phyloP scores from a whole-genome alignment of 2,329 filamentous ascomycete genomes.

The Exophiala aquamarina region DNA sequence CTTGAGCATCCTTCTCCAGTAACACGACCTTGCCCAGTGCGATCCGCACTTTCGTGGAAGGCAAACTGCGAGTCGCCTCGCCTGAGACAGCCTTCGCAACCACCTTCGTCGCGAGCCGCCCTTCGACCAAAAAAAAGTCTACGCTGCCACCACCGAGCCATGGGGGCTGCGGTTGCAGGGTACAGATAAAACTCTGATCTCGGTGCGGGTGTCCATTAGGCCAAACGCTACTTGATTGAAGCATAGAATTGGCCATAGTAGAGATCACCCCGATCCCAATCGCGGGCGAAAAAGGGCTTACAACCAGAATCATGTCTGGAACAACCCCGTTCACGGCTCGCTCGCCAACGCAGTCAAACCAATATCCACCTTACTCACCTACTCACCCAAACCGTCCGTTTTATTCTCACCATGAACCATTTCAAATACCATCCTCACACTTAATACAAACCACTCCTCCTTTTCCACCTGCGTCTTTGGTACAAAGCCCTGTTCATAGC shows the following conservation, averaged over 20 bases:
- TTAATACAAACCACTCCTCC: constrained; percentile 45
- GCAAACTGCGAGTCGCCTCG: constrained; percentile 3
- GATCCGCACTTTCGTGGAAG: constrained; percentile 6
- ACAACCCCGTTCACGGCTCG: constrained; percentile 43
- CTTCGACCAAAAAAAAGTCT: background rate
- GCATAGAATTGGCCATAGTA: too few species aligned
- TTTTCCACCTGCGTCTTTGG: constrained; percentile 36
- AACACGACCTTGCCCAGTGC: constrained; percentile 19
- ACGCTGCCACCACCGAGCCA: constrained; percentile 4
- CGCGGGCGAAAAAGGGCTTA: constrained; percentile 3
- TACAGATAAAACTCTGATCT: constrained; percentile 17
- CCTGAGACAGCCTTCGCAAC: background rate
- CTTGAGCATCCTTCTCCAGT: constrained; percentile 19
- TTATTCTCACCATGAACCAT: constrained; percentile 42
- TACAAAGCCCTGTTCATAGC: constrained; percentile 42
- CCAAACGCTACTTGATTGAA: background rate
- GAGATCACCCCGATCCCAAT: background rate
- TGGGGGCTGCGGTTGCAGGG: constrained; percentile 17
- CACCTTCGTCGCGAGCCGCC: constrained; percentile 1
- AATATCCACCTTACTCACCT: constrained; percentile 43
- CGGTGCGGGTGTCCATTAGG: background rate
- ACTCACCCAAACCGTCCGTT: constrained; percentile 43
- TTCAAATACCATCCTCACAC: constrained; percentile 26
- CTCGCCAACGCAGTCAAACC: constrained; percentile 46
- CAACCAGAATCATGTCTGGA: constrained; percentile 23